These are phyloP conservation scores for Syncephalastrum sp. DNA, from an alignment of 371 early-diverging fungal genomes.

Conservation along the genomic window DNA sequence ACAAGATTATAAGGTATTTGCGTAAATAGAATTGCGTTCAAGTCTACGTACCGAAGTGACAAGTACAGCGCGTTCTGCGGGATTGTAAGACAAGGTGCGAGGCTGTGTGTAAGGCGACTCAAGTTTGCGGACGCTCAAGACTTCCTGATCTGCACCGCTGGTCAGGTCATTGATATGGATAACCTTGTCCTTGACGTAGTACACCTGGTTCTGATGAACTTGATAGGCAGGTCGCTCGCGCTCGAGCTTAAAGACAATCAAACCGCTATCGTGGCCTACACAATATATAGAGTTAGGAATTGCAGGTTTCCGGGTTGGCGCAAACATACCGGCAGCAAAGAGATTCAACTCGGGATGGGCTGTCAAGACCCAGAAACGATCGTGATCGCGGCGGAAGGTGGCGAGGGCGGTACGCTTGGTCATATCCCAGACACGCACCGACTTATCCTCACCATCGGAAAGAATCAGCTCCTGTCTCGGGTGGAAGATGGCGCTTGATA, in stretches of 20 bases:
- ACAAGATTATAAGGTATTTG: background rate
- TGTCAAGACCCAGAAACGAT: conserved; percentile 97
- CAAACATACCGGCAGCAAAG: conserved; percentile 85
- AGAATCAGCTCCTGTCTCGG: conserved; percentile 92
- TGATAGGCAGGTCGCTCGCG: conserved; percentile 92
- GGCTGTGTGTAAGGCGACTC: conserved; percentile 70
- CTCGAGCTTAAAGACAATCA: conserved; percentile 97
- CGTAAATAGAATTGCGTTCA: too few species aligned
- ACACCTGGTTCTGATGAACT: conserved; percentile 76
- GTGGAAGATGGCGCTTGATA: conserved; percentile 92
- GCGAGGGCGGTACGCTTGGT: conserved; percentile 89
- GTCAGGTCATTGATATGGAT: conserved; percentile 80
- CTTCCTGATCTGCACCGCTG: conserved; percentile 71
- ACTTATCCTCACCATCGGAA: conserved; percentile 76
- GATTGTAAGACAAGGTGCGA: conserved; percentile 88
- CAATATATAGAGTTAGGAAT: conserved; percentile 13
- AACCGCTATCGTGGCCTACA: conserved; percentile 93
- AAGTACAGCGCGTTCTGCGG: conserved; percentile 87
- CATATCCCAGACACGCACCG: conserved; percentile 97
- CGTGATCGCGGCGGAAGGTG: conserved; percentile 94
- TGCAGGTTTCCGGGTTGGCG: background rate
- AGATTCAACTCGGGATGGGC: conserved; percentile 93
- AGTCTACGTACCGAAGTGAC: conserved; percentile 62
- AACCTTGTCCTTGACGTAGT: conserved; percentile 83
- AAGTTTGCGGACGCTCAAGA: conserved; percentile 70